phyloP scores from a whole-genome alignment of 768 basidiomycete genomes.

The Steccherinum ochraceum region DNA sequence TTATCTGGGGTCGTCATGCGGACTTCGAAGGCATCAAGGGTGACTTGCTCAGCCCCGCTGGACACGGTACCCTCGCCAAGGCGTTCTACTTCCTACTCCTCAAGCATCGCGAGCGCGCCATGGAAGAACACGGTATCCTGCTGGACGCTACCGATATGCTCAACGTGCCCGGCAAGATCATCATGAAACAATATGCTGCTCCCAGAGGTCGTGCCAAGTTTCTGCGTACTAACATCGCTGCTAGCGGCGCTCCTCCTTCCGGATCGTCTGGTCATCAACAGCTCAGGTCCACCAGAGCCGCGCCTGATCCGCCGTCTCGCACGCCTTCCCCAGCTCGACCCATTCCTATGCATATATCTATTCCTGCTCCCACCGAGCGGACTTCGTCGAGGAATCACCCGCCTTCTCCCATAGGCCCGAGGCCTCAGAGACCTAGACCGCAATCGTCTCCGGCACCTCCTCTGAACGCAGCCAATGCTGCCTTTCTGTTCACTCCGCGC shows the following conservation, averaged over 20 bases:
- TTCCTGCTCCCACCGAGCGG: conserved; percentile 9
- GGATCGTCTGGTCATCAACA: conserved; percentile 4
- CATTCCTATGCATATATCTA: conserved; percentile 8
- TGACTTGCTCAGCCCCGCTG: conserved; percentile 66
- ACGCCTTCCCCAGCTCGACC: conserved; percentile 22
- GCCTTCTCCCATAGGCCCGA: conserved; percentile 46
- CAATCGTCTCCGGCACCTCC: conserved; percentile 10
- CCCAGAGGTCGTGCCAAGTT: conserved; percentile 28
- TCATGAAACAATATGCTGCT: conserved; percentile 37
- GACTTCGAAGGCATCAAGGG: conserved; percentile 50
- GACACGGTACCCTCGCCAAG: conserved; percentile 71
- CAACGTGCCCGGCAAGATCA: conserved; percentile 20
- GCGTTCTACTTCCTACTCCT: conserved; percentile 84
- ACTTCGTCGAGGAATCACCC: conserved; percentile 33
- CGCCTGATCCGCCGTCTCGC: conserved; percentile 23
- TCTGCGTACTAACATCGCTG: conserved; percentile 14
- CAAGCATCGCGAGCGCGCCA: conserved; percentile 62
- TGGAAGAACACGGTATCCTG: conserved; percentile 48
- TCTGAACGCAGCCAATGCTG: background rate
- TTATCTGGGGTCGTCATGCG: conserved; percentile 79
- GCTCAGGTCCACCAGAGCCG: conserved; percentile 21
- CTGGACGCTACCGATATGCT: conserved; percentile 27
- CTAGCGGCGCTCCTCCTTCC: background rate
- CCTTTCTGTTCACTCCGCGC: background rate
- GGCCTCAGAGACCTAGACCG: conserved; percentile 26